Evolutionary conservation across 2,329 filamentous ascomycete genomes (phyloP).

Genomic region (Fusarium secorum): DNA sequence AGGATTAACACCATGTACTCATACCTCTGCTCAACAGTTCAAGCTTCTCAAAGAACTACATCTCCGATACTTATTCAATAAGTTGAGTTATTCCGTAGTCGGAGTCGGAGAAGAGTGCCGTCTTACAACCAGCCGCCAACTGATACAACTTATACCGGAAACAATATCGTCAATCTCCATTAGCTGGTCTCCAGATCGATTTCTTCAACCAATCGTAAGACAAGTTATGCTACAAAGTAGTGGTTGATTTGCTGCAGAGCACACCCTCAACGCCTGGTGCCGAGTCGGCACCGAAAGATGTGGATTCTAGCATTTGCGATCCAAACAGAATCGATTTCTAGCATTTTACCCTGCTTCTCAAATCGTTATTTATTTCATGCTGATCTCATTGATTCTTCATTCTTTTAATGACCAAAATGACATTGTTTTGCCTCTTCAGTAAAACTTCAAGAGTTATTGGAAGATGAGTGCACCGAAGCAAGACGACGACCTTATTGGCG

Average conservation of each 20-base stretch:
- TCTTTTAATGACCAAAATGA: background rate
- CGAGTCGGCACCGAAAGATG: conserved; percentile 29
- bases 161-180: background rate
- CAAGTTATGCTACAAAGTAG: background rate
- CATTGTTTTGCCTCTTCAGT: background rate
- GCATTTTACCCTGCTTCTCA: background rate
- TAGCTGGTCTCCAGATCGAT: background rate
- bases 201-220: background rate
- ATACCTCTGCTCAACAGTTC: background rate
- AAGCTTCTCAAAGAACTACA: background rate
- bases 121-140: background rate
- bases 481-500: background rate
- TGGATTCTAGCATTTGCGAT: conserved; percentile 13
- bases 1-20: no score
- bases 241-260: background rate
- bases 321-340: conserved; percentile 5
- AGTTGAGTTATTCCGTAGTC: background rate
- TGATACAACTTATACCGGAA: background rate
- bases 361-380: conserved; percentile 16
- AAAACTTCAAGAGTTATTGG: background rate
- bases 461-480: conserved; percentile 10
- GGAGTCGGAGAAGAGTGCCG: background rate
- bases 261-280: background rate
- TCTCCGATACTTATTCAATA: background rate
- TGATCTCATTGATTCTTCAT: background rate